Evolutionary conservation across 768 basidiomycete genomes (phyloP), one percentile per base, ranked within the genome.

Genomic region (Tylopilus vinaceipallidus): DNA sequence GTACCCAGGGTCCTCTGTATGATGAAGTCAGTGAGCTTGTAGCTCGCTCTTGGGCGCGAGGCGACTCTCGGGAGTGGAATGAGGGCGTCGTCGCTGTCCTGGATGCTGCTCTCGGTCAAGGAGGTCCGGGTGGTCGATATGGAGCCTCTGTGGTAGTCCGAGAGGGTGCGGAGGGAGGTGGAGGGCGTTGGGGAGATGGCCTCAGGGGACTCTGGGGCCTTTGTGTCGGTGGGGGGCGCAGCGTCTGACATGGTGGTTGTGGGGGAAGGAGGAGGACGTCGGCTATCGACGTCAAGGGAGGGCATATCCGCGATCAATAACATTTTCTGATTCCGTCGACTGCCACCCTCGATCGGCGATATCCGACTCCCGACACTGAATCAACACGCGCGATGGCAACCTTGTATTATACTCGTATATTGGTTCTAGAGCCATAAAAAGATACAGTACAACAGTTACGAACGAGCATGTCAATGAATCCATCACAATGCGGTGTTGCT

Each of bases 1-100:
- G 94, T 98, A 0, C 97, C 95, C 43, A 93, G 67, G 13, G 88
- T 93, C 23, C 90, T 75, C 58, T 88, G 84, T 54, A 93, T 84
- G 55, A 83, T 79, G 56, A 92, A 93, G 64, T 93, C 91, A 36
- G 74, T 58, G 19, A 93, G 77, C 24, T 81, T 78, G 67, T 91
- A 92, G 16, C 75, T 76, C 22, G 83, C 87, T 57, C 81, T 84
- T 13, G 78, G 76, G 49, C 83, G 70, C 36, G 74, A 71, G 17
- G 70, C 58, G 39, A 72, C 65, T 22, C 69, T 64, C 13, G 71
- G 66, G 6, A 69, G 56, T 8, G 66, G 57, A n/a, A 56, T 53
- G 35, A 70, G 61, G 14, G 71, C 62, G 22, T 68, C 69, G 9
- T 70, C 64, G 43, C 65, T 69, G 55, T 73, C 70, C 30, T 68